A percentile compares a stretch with the other conserved stretches of the same genome.
These are phyloP conservation scores for Triticum timopheevii DNA, from an alignment of 176 grass and related monocot species.

Conservation along the genomic window DNA sequence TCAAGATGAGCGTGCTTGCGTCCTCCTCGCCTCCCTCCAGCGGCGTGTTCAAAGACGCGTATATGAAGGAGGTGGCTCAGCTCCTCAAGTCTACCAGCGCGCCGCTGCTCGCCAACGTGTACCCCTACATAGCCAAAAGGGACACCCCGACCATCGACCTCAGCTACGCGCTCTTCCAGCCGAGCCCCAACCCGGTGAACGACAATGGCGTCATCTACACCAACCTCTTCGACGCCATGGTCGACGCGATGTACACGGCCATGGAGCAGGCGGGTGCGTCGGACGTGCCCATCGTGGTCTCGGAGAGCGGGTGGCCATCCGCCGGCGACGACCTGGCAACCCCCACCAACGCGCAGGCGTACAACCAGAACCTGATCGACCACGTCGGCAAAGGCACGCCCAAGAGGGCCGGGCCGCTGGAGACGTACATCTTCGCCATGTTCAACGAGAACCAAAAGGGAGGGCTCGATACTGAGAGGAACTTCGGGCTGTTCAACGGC, in stretches of 20 bases:
- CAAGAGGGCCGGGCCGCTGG: slow-evolving; percentile 12
- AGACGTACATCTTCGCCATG: slow-evolving; percentile 52
- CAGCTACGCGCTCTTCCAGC: slow-evolving; percentile 29
- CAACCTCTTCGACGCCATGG: slow-evolving; percentile 56
- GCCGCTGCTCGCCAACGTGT: slow-evolving; percentile 45
- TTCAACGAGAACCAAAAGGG: slow-evolving; percentile 51
- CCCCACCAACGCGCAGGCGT: slow-evolving; percentile 33
- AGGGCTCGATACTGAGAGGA: not conserved
- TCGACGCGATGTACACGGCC: slow-evolving; percentile 41
- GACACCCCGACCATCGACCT: not conserved
- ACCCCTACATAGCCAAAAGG: slow-evolving; percentile 36
- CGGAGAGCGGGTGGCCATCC: slow-evolving; percentile 93
- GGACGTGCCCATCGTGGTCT: slow-evolving; percentile 59
- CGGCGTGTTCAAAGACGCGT: not conserved
- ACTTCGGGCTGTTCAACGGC: slow-evolving; percentile 49
- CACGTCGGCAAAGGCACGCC: slow-evolving; percentile 42
- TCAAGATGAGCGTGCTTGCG: not conserved
- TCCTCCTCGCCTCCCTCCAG: slow-evolving; percentile 17
- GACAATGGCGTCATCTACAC: slow-evolving; percentile 20
- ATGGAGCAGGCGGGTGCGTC: slow-evolving; percentile 53
- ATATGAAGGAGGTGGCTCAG: slow-evolving; percentile 14
- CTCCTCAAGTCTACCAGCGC: slow-evolving; percentile 13
- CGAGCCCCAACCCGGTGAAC: not conserved
- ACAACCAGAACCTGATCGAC: slow-evolving; percentile 49
- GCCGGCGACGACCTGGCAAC: slow-evolving; percentile 54